Conservation (phyloP, 2,329 filamentous ascomycete genomes). For the Eutypa lata region DNA sequence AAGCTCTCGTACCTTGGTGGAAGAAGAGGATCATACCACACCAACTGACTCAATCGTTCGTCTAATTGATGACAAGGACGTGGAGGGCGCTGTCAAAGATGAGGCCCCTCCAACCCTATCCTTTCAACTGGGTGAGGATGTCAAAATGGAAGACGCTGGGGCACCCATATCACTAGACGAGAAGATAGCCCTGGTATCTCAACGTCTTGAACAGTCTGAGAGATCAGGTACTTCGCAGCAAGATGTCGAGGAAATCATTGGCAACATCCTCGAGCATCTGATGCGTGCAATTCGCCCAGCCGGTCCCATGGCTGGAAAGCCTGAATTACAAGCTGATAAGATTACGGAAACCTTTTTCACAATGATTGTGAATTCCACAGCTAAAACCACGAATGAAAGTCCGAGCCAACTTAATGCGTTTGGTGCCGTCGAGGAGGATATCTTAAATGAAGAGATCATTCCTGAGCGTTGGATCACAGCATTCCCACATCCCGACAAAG, state of each 20-base stretch:
- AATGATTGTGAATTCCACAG: slow-evolving; percentile 57
- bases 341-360: slow-evolving; percentile 71
- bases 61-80: slow-evolving; percentile 15
- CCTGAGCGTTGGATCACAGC: slow-evolving; percentile 62
- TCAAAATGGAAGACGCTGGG: slow-evolving; percentile 20
- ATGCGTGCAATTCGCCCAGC: slow-evolving; percentile 79
- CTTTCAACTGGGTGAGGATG: slow-evolving; percentile 18
- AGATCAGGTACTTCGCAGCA: slow-evolving; percentile 68
- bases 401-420: slow-evolving; percentile 11
- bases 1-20: slow-evolving; percentile 53
- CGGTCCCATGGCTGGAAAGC: slow-evolving; percentile 54
- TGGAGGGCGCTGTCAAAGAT: background rate
- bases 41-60: slow-evolving; percentile 34
- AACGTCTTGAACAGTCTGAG: slow-evolving; percentile 43
- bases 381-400: slow-evolving; percentile 38
- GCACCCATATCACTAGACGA: slow-evolving; percentile 39
- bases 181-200: slow-evolving; percentile 35
- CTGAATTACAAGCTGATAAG: slow-evolving; percentile 76
- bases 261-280: slow-evolving; percentile 86
- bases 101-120: background rate
- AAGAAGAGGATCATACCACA: slow-evolving; percentile 37
- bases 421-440: slow-evolving; percentile 32
- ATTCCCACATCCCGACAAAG: slow-evolving; percentile 46
- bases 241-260: slow-evolving; percentile 94
- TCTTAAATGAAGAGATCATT: slow-evolving; percentile 55